Evolutionary conservation across 495 filamentous ascomycete species (phyloP).

Genomic region (Cairneyella variabilis): DNA sequence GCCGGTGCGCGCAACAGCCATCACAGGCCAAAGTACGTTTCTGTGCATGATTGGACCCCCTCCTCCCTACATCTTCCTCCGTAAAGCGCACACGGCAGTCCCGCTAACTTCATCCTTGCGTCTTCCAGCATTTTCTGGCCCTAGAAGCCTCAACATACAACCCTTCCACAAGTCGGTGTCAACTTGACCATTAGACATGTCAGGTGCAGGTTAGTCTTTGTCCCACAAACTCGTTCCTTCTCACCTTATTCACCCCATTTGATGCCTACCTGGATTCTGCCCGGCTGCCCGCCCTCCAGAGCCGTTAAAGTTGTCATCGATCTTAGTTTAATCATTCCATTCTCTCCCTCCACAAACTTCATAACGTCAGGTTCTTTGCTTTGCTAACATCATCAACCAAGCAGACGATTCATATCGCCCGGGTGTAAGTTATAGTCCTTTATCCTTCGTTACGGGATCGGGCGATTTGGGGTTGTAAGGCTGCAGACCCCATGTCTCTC

Average conservation of each 20-base stretch:
- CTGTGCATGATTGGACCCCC: conserved; percentile 6
- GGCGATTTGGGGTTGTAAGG: conserved; percentile 7
- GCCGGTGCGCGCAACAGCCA: background rate
- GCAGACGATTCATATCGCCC: conserved; percentile 20
- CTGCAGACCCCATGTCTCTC: conserved; percentile 7
- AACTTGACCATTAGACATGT: conserved; percentile 11
- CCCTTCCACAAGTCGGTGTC: conserved; percentile 2
- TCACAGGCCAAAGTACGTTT: background rate
- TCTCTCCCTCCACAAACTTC: background rate
- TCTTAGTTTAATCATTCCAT: background rate
- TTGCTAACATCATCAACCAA: conserved; percentile 7
- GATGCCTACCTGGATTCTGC: background rate
- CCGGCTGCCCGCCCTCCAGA: background rate
- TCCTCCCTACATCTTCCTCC: conserved; percentile 5
- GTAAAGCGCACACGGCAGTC: conserved; percentile 5
- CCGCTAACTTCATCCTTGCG: conserved; percentile 14
- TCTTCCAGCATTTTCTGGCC: conserved; percentile 7
- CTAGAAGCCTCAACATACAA: conserved; percentile 11
- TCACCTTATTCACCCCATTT: background rate
- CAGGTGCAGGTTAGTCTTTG: conserved; percentile 17
- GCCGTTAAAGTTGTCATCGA: background rate
- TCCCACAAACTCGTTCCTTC: background rate
- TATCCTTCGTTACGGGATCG: background rate
- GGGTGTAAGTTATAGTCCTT: conserved; percentile 11
- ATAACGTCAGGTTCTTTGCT: background rate